phyloP scores from a whole-genome alignment of 768 basidiomycete genomes.

The Albatrellus ellisii region DNA sequence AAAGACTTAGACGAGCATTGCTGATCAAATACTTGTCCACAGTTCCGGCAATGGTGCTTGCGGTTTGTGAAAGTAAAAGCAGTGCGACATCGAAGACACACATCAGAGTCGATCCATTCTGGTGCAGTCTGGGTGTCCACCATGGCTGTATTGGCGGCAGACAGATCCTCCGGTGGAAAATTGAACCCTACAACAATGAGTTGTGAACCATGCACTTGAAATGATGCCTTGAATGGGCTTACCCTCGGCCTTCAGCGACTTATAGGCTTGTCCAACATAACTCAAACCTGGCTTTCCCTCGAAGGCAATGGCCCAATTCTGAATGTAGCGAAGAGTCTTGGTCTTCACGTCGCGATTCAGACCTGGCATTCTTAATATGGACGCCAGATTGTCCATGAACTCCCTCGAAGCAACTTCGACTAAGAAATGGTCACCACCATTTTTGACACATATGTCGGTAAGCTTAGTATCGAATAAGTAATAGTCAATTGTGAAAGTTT shows the following conservation, averaged over 20 bases:
- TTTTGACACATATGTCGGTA: conserved; percentile 90
- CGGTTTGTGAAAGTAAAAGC: conserved; percentile 91
- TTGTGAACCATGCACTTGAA: background rate
- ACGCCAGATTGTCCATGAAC: conserved; percentile 88
- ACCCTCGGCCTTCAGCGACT: conserved; percentile 67
- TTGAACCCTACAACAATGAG: conserved; percentile 42
- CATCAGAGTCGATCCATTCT: conserved; percentile 94
- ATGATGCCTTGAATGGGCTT: conserved; percentile 13
- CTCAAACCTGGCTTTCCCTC: conserved; percentile 61
- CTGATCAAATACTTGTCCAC: conserved; percentile 94
- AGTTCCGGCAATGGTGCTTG: conserved; percentile 97
- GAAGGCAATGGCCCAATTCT: conserved; percentile 90
- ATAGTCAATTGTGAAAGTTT: background rate
- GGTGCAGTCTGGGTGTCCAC: conserved; percentile 87
- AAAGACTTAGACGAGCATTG: conserved; percentile 78
- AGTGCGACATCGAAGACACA: conserved; percentile 86
- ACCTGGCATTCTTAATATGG: conserved; percentile 65
- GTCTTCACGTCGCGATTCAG: conserved; percentile 77
- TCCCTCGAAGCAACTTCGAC: conserved; percentile 76
- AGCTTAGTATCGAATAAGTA: conserved; percentile 38
- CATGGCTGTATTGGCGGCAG: conserved; percentile 65
- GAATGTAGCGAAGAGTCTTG: conserved; percentile 64
- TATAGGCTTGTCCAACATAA: conserved; percentile 76
- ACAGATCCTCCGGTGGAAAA: conserved; percentile 72
- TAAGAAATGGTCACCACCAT: conserved; percentile 89